Evolutionary conservation across 495 filamentous ascomycete genomes (phyloP).

Genomic region (Cercophora samala): DNA sequence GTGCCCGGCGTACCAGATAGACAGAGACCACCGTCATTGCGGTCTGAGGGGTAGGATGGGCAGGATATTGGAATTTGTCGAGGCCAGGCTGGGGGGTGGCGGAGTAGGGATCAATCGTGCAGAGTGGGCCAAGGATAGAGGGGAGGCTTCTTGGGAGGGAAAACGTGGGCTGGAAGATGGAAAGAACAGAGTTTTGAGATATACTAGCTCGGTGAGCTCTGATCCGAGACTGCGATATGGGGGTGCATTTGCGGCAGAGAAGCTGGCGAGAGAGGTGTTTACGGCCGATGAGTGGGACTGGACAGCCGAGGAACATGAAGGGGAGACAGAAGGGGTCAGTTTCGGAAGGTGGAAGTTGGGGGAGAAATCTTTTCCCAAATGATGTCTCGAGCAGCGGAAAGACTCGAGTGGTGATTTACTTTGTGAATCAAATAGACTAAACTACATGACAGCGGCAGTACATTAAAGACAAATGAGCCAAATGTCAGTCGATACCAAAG

Average conservation of each 20-base stretch:
- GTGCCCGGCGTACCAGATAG: conserved; percentile 75
- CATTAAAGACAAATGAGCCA: background rate
- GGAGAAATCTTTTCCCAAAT: background rate
- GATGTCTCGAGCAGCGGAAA: background rate
- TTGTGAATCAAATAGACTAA: background rate
- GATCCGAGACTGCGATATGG: conserved; percentile 43
- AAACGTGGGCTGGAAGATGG: conserved; percentile 10
- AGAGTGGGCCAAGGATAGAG: conserved; percentile 45
- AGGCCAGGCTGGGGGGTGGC: conserved; percentile 44
- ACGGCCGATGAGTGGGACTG: conserved; percentile 59
- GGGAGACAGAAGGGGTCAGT: conserved; percentile 1
- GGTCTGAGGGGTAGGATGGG: conserved; percentile 65
- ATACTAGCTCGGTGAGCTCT: conserved; percentile 36
- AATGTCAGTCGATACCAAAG: background rate
- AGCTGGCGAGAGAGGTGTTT: conserved; percentile 51
- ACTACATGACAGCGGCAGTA: background rate
- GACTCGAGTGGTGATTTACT: background rate
- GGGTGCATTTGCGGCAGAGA: conserved; percentile 39
- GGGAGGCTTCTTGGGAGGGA: conserved; percentile 33
- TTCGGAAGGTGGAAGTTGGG: background rate
- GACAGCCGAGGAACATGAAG: conserved; percentile 42
- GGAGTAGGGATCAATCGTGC: conserved; percentile 45
- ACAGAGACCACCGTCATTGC: conserved; percentile 72
- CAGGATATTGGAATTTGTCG: conserved; percentile 65
- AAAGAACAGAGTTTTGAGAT: conserved; percentile 36